phyloP scores from a whole-genome alignment of 2,329 filamentous ascomycete species.

The Stagonosporopsis rhizophila region DNA sequence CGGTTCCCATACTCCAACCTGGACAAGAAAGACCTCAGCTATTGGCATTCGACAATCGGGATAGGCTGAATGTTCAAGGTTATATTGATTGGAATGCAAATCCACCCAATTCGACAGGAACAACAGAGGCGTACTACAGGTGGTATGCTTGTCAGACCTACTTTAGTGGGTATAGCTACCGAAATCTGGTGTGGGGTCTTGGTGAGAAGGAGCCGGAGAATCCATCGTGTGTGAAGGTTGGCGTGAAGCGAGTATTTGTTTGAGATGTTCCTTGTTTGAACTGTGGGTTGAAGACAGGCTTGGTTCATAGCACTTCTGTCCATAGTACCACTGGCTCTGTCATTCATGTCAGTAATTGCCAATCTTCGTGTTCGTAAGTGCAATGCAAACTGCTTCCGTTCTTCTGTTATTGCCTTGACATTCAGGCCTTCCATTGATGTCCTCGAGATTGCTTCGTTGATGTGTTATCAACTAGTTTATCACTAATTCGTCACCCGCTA shows the following conservation, averaged over 20 bases:
- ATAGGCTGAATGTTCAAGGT: constrained; percentile 50
- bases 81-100: constrained; percentile 51
- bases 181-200: constrained; percentile 54
- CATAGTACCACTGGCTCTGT: no score
- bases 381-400: no score
- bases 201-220: constrained; percentile 53
- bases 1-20: constrained; percentile 51
- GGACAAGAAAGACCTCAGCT: constrained; percentile 31
- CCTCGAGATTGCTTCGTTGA: no score
- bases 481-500: no score
- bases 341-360: no score
- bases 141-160: constrained; percentile 58
- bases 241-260: constrained; percentile 48
- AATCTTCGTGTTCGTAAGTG: no score
- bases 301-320: no score
- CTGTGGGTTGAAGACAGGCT: not conserved
- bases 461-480: no score
- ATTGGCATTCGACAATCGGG: constrained; percentile 52
- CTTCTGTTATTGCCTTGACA: no score
- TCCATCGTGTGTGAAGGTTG: constrained; percentile 54
- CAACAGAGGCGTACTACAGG: constrained; percentile 43
- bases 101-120: constrained; percentile 35
- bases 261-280: not conserved
- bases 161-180: constrained; percentile 52
- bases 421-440: no score